These are phyloP conservation scores for Caryopteris hybrid DNA, from an alignment of 305 asterid species.

Conservation along the genomic window DNA sequence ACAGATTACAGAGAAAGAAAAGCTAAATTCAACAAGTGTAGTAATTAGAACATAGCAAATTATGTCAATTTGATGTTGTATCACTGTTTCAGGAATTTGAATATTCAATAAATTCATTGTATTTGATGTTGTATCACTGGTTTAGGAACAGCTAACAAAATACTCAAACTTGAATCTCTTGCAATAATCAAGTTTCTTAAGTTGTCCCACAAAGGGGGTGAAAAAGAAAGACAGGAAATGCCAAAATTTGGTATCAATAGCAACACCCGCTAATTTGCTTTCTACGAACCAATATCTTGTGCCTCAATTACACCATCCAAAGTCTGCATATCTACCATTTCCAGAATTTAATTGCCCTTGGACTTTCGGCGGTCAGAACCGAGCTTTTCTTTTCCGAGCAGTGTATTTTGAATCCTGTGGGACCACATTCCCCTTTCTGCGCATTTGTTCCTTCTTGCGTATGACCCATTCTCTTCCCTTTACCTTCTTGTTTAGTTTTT, in stretches of 20 bases:
- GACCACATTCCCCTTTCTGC: conserved; percentile 62
- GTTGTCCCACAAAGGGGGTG: no score
- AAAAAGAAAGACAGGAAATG: background rate
- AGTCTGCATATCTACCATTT: background rate
- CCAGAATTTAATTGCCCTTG: background rate
- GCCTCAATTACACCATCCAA: background rate
- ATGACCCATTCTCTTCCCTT: conserved; percentile 77
- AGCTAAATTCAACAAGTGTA: no score
- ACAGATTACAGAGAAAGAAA: no score
- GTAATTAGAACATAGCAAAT: no score
- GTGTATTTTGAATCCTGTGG: conserved; percentile 70
- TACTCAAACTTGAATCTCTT: background rate
- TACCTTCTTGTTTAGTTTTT: conserved; percentile 55
- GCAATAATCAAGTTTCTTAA: background rate
- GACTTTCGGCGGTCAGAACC: conserved; percentile 41
- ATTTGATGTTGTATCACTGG: no score
- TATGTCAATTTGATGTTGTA: no score
- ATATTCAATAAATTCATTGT: no score
- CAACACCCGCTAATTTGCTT: background rate
- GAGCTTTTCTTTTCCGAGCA: conserved; percentile 65
- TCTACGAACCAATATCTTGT: background rate
- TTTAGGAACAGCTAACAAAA: no score
- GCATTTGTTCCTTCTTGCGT: conserved; percentile 66
- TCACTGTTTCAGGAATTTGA: no score
- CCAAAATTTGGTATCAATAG: background rate